Evolutionary conservation across 306 rosid genomes (phyloP).

Genomic region (Crataegus laevigata): DNA sequence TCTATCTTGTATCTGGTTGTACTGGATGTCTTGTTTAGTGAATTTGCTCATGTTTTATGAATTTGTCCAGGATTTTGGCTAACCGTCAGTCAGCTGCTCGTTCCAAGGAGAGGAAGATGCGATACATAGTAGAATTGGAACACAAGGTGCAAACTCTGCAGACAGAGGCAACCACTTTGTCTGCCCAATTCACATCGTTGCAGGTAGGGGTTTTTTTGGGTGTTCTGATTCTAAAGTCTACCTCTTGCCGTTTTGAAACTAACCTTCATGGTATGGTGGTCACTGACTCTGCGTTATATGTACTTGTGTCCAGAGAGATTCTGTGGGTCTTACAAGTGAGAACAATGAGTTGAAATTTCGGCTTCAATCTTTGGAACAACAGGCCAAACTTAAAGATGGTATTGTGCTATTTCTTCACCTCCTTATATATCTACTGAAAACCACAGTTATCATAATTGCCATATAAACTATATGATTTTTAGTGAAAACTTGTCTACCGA

Average conservation of each 20-base stretch:
- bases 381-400: conserved; percentile 84
- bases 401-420: conserved; percentile 13
- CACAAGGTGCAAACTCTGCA: conserved; percentile 88
- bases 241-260: not conserved
- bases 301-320: conserved; percentile 42
- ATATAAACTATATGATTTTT: not conserved
- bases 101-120: conserved; percentile 70
- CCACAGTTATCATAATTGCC: not conserved
- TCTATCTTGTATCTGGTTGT: not conserved
- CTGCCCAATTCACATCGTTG: conserved; percentile 59
- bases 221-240: not conserved
- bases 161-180: conserved; percentile 76
- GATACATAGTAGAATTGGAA: conserved; percentile 73
- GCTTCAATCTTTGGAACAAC: conserved; percentile 81
- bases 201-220: conserved; percentile 40
- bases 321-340: conserved; percentile 44
- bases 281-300: conserved; percentile 3
- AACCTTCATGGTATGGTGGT: not conserved
- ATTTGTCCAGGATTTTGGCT: conserved; percentile 66
- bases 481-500: not conserved
- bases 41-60: not conserved
- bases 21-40: not conserved
- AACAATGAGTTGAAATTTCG: conserved; percentile 77
- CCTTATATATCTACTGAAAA: not conserved
- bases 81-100: conserved; percentile 94